Base-by-base conservation (phyloP, 495 filamentous ascomycete genomes). In the Friedmanniomyces simplex region DNA sequence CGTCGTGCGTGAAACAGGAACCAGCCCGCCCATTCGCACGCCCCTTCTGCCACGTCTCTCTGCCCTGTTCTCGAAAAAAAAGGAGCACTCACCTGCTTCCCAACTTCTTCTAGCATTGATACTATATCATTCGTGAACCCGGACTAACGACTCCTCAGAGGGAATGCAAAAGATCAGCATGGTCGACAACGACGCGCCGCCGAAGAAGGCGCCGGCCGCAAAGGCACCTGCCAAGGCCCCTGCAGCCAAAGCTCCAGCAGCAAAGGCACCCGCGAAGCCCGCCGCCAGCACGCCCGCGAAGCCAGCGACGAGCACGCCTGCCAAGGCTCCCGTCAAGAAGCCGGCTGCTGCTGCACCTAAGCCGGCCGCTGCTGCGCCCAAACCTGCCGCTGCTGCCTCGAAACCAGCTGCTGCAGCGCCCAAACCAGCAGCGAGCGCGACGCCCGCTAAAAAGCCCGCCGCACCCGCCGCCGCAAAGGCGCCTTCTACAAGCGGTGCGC, bases 101-200 rank as follows among this genome's bases (percentile, higher is more conserved):
- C 28, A 32, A 10, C 28, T 10, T 32, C 10, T 10, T 10, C 10
- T 10, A 32, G n/a, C n/a, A n/a, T n/a, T n/a, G n/a, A n/a, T n/a
- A n/a, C n/a, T n/a, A n/a, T n/a, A n/a, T n/a, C n/a, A n/a, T n/a
- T n/a, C 28, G 28, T 10, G 10, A 32, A 43, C 18, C 39, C 2
- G 39, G 18, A 43, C 39, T 43, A 43, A 43, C 39, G 14, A n/a
- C 49, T 34, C 25, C 25, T 37, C 45, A 58, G 50, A 52, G 32
- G 46, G 60, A 21, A 50, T 56, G 28, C 6, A 36, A 10, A 48
- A 55, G 34, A 63, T 63, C 56, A 63, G 37, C 8, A 60, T 60
- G 57, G 57, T 60, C 6, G 61, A 63, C 57, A 63, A 63, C 57
- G 60, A 63, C 37, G 21, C 41, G 6, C 7, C 51, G 51, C 51